Evolutionary conservation across 257 asterid genomes (phyloP), one percentile per base, ranked within the genome.

Genomic region (Nicotiana attenuata): DNA sequence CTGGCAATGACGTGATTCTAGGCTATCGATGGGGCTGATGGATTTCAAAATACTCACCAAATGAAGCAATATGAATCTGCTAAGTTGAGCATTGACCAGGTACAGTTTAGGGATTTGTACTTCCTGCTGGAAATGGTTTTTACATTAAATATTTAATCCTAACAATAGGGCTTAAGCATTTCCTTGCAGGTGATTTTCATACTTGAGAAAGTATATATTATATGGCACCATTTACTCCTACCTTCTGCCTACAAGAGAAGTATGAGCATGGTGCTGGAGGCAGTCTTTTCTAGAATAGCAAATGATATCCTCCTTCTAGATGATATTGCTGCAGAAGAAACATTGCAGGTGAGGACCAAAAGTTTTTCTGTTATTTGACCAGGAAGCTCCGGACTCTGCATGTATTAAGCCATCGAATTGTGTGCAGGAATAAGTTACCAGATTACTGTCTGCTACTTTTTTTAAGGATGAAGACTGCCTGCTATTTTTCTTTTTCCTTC

Each of bases 261-360:
- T 73, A 92, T 93, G 91, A 82, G 90, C 86, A 80, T 87, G 89
- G 89, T 92, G 89, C 87, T 96, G 83, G 94, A 91, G 87, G 84
- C 84, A 7, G 93, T 96, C 80, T 94, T 92, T 85, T 88, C 93
- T 0, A 93, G 94, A 89, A 90, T 96, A 80, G 84, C 93, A 3
- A 90, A 85, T 84, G 98, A 96, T 84, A 92, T 96, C 84, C 95
- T 96, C 82, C 89, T 89, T 47, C 85, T 96, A 82, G 98, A 94
- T 87, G 99, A 96, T 84, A 91, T 96, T 97, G 99, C 98, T 1
- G 98, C 98, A 26, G 98, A 94, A 78, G 99, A 96, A 90, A 96
- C 99, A 78, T 87, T 94, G 88, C 99, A 94, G 98, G 99, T 92
- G 77, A 67, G 73, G 35, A 65, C 1, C 52, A 64, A 57, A 33